phyloP scores from a whole-genome alignment of 2,329 filamentous ascomycete species.

The Aureobasidium uvarum region DNA sequence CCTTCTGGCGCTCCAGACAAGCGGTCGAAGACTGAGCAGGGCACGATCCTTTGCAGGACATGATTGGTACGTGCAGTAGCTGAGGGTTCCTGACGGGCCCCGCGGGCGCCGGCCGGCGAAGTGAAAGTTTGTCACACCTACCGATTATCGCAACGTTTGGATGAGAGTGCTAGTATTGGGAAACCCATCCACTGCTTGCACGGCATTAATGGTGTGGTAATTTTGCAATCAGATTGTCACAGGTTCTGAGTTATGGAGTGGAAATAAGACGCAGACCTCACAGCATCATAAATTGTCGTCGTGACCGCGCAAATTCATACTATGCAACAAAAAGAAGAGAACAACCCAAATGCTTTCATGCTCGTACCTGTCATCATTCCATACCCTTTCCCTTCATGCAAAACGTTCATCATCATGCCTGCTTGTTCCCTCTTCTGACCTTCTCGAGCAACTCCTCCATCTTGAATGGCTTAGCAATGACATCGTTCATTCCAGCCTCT shows the following conservation, averaged over 20 bases:
- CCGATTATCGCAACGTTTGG: no score
- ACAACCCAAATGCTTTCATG: neutral
- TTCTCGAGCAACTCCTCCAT: conserved; percentile 36
- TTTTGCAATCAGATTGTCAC: neutral
- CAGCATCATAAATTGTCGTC: conserved; percentile 1
- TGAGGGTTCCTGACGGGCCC: neutral
- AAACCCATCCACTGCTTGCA: no score
- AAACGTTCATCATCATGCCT: neutral
- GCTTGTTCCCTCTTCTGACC: conserved; percentile 5
- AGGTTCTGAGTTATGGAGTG: neutral
- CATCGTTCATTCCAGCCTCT: conserved; percentile 38
- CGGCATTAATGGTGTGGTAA: neutral
- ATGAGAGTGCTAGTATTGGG: no score
- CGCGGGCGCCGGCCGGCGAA: no score
- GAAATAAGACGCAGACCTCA: neutral
- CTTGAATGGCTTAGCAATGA: conserved; percentile 38
- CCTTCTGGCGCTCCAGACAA: neutral
- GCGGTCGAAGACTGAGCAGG: neutral
- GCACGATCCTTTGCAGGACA: neutral
- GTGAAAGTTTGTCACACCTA: no score
- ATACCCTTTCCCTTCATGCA: conserved; percentile 1
- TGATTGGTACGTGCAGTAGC: neutral
- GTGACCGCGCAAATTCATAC: neutral
- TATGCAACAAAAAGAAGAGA: conserved; percentile 7
- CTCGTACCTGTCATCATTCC: neutral